Evolutionary conservation across 768 basidiomycete species (phyloP), one percentile per base, ranked within the genome.

Genomic region (Calocybe gangraenosa): DNA sequence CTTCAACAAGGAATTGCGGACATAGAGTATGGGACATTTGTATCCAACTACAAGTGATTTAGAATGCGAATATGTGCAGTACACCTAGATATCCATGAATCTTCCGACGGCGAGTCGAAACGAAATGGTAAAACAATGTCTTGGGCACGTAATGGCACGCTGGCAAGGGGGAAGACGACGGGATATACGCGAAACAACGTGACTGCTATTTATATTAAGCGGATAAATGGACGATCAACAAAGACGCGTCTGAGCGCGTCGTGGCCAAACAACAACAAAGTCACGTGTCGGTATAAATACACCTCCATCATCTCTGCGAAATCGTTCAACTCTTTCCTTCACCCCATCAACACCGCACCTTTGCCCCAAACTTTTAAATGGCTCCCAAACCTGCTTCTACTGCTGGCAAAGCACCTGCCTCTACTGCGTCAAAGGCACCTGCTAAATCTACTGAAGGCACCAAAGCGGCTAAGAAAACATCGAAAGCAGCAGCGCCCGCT

Each of bases 401-500:
- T 60, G 87, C 89, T 56, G 86, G 85, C 61, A 92, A 84, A 70
- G 84, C 83, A 40, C 82, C 84, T 39, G 83, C 83, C 53, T 84
- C 79, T 9, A 71, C 74, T 48, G 76, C 77, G 38, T 79, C 84
- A 44, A 89, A 89, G 71, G 83, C 85, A 0, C 85, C 87, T 7
- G 84, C 85, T 31, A 84, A 82, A 58, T 58, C 71, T 17, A 70
- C 76, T 15, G 78, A 79, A 46, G 80, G 76, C 35, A 61, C 74
- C 10, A 87, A 90, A 69, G 82, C 80, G 6, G 85, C 84, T 19
- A 93, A 92, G 78, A 92, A 89, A 67, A 84, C 83, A 1, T 66
- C 82, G 20, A 82, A 81, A 53, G 72, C 81, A 11, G 71, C 81
- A 37, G 72, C 81, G 8, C 73, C 80, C 42, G 78, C 75, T 40